Evolutionary conservation across 2,329 filamentous ascomycete genomes (phyloP).

Genomic region (Fusarium multiceps): DNA sequence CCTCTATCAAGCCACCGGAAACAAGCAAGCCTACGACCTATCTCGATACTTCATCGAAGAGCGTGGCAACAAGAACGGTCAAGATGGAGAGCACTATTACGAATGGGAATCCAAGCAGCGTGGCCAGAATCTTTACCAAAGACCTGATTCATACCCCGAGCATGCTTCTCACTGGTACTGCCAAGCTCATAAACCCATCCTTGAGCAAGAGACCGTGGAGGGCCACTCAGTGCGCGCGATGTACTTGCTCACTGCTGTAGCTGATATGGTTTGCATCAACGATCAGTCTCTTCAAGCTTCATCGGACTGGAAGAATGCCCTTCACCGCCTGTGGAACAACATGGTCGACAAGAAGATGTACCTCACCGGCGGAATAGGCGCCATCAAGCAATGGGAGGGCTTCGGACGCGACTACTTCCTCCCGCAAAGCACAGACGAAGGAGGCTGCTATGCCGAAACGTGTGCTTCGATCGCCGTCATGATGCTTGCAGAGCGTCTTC

Average conservation of each 20-base stretch:
- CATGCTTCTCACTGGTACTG: conserved; percentile 9
- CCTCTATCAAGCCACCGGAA: conserved; percentile 52
- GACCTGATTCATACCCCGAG: background rate
- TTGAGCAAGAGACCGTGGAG: background rate
- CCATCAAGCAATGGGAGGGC: conserved; percentile 50
- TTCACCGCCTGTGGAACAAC: conserved; percentile 66
- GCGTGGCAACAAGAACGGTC: conserved; percentile 59
- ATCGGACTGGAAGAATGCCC: conserved; percentile 50
- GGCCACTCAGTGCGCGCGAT: conserved; percentile 70
- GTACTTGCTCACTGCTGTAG: conserved; percentile 69
- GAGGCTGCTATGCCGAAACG: conserved; percentile 28
- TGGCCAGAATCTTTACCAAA: background rate
- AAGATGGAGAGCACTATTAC: background rate
- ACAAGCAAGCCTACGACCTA: conserved; percentile 55
- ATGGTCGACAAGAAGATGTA: conserved; percentile 73
- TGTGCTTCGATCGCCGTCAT: conserved; percentile 58
- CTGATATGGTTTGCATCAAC: conserved; percentile 59
- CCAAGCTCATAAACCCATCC: background rate
- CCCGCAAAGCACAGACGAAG: conserved; percentile 17
- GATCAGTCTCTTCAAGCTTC: conserved; percentile 37
- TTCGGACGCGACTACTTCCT: conserved; percentile 38
- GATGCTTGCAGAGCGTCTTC: conserved; percentile 68
- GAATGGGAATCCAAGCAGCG: background rate
- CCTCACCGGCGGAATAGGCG: conserved; percentile 70
- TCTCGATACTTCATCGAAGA: conserved; percentile 69